phyloP scores from a whole-genome alignment of 1,284 basidiomycete species.

The Leccinum pallidistipes region DNA sequence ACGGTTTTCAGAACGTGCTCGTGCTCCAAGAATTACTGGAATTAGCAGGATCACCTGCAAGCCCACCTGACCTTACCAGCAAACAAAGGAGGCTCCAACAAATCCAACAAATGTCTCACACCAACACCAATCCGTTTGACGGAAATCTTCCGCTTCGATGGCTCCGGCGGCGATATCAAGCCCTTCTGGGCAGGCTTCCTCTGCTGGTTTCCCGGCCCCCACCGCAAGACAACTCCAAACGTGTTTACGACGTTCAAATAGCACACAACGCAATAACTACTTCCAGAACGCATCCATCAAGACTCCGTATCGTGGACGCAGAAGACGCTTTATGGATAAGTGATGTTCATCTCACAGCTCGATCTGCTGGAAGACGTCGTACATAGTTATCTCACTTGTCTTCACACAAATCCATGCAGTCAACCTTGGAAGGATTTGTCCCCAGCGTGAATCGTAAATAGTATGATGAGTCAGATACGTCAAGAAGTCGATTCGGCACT shows the following conservation, averaged over 20 bases:
- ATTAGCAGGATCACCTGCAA: conserved; percentile 40
- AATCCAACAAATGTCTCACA: not conserved
- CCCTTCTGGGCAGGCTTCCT: conserved; percentile 58
- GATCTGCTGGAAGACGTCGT: not conserved
- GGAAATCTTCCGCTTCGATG: conserved; percentile 51
- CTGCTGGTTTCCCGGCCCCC: conserved; percentile 43
- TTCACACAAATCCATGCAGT: not conserved
- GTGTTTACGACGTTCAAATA: conserved; percentile 33
- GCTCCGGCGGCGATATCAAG: conserved; percentile 64
- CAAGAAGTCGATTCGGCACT: conserved; percentile 32
- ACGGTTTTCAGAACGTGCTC: conserved; percentile 47
- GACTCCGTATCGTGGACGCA: conserved; percentile 29
- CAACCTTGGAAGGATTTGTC: not conserved
- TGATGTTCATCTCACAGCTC: conserved; percentile 11
- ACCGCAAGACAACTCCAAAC: conserved; percentile 5
- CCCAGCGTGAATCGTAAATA: conserved; percentile 3
- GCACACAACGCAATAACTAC: conserved; percentile 30
- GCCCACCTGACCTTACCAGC: conserved; percentile 6
- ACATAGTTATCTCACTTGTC: not conserved
- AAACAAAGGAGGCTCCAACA: conserved; percentile 9
- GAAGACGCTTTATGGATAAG: conserved; percentile 39
- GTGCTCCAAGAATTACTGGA: conserved; percentile 49
- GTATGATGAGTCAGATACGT: conserved; percentile 25
- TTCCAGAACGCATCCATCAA: conserved; percentile 18
- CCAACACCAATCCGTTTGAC: conserved; percentile 17